Conservation (phyloP, 2,329 filamentous ascomycete species). For the Penicillium thymicola region DNA sequence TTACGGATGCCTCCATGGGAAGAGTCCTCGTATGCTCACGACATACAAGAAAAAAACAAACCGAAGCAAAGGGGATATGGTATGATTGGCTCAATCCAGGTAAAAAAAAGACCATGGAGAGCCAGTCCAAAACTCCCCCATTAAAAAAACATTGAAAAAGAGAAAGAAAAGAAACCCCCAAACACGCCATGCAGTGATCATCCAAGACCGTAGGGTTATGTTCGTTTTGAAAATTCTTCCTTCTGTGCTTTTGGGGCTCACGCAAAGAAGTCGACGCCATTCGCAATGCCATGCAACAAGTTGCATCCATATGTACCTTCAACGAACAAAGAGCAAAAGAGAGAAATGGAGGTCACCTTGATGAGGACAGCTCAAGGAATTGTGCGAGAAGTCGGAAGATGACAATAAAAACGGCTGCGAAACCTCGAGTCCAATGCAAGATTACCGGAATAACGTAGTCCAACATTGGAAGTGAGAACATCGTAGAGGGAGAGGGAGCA, state of each 20-base stretch:
- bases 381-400: neutral
- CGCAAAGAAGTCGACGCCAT: conserved; percentile 23
- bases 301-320: conserved; percentile 26
- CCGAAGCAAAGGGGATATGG: conserved; percentile 1
- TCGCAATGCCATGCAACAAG: conserved; percentile 25
- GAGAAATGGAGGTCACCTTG: neutral
- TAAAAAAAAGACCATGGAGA: conserved; percentile 5
- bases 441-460: neutral
- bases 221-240: conserved; percentile 11
- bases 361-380: neutral
- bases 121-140: neutral
- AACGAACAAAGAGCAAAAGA: conserved; percentile 6
- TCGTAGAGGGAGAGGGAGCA: neutral
- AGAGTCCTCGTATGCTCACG: neutral
- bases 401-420: neutral
- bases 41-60: neutral
- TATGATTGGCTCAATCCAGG: conserved; percentile 6
- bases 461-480: neutral
- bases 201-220: conserved; percentile 20
- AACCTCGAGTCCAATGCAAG: neutral
- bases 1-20: neutral
- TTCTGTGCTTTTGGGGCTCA: conserved; percentile 15
- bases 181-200: conserved; percentile 25
- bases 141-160: conserved; percentile 10
- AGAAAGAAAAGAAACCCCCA: conserved; percentile 12